Evolutionary conservation across 441 rosid genomes (phyloP), one percentile per base, ranked within the genome.

Genomic region (Pelargonium australe): DNA sequence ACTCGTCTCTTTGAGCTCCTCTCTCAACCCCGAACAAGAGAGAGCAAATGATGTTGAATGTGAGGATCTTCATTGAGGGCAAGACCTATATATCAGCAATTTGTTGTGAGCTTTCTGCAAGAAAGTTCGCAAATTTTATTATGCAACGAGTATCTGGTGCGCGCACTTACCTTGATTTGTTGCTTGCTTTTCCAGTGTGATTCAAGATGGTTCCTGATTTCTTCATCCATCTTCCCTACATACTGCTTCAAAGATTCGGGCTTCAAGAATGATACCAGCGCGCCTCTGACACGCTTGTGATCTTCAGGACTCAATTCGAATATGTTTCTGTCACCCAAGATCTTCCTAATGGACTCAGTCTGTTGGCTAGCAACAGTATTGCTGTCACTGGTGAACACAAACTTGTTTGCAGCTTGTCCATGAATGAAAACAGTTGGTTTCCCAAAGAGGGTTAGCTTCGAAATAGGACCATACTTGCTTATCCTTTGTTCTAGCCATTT

Each of bases 351-450:
- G 19, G 91, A 79, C 67, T 75, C 66, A 0, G 80, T 63, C 71
- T 80, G 86, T 44, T 68, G 70, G 68, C 81, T 82, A 53, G 66
- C 67, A 11, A 81, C 16, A 5, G 47, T 66, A 69, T 16, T 72
- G 69, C 75, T 47, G 34, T 83, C 84, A 25, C 77, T 63, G 3
- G 74, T 13, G 70, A 82, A 87, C 7, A 82, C 64, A 31, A 85
- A 76, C 79, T 85, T 85, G 72, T 85, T 87, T 16, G 85, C 86
- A 34, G 81, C 82, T 65, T 72, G 82, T 7, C 83, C 85, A 9
- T 68, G 58, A 20, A 87, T 62, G 75, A 87, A 74, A 11, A 83
- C 83, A 0, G 83, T 62, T 2, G 81, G 89, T 31, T 70, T 79
- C 0, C 86, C 80, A 10, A 87, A 82, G 7, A 85, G 80, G 65